phyloP scores from a whole-genome alignment of 441 rosid genomes.

The Flueggea neowawraea region DNA sequence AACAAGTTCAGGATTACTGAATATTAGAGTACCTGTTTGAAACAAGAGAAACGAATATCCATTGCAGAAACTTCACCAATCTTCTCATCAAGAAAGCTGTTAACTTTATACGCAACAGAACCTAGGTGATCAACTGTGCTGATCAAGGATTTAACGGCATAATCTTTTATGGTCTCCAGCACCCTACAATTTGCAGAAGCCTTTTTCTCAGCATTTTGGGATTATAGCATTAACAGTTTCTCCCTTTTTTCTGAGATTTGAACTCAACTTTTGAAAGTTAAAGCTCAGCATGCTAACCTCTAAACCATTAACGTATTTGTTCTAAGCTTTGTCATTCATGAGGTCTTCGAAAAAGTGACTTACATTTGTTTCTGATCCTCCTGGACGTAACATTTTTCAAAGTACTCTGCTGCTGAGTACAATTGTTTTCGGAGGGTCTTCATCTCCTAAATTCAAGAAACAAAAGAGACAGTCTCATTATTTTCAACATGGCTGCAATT shows the following conservation, averaged over 20 bases:
- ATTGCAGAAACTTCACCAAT: conserved; percentile 46
- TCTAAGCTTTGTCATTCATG: no score
- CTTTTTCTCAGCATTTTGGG: background rate
- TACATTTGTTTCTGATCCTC: conserved; percentile 66
- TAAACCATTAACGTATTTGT: no score
- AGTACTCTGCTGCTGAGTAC: conserved; percentile 87
- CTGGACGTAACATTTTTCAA: conserved; percentile 56
- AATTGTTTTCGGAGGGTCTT: conserved; percentile 73
- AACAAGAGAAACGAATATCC: conserved; percentile 52
- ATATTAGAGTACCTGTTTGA: conserved; percentile 49
- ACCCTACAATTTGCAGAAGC: conserved; percentile 36
- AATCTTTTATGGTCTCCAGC: conserved; percentile 65
- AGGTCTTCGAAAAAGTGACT: conserved; percentile 11
- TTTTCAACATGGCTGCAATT: background rate
- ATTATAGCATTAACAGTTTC: no score
- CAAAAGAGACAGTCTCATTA: background rate
- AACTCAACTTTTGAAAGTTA: no score
- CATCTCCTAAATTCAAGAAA: conserved; percentile 46
- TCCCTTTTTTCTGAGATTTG: no score
- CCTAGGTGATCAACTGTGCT: conserved; percentile 92
- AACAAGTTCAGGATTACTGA: no score
- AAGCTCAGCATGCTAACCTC: no score
- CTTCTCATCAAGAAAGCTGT: conserved; percentile 51
- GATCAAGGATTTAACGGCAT: conserved; percentile 68
- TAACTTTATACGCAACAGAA: conserved; percentile 73